phyloP scores from a whole-genome alignment of 2,329 filamentous ascomycete species.

The Trichoderma arundinaceum region DNA sequence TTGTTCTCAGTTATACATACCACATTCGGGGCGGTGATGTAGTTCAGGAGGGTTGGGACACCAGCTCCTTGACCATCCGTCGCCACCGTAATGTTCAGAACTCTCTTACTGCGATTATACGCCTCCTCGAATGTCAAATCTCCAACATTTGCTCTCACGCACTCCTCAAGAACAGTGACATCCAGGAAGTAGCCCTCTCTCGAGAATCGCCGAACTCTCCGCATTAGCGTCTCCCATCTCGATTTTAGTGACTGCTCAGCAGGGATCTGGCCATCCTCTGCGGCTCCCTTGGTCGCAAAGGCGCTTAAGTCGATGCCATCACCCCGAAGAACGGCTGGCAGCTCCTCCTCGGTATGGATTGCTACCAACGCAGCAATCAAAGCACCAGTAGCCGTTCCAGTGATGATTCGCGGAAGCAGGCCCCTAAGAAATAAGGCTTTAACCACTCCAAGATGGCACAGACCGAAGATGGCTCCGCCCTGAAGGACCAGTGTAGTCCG shows the following conservation, averaged over 20 bases:
- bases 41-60: conserved; percentile 85
- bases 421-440: conserved; percentile 83
- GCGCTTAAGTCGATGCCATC: conserved; percentile 83
- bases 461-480: conserved; percentile 87
- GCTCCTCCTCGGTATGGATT: conserved; percentile 84
- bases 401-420: conserved; percentile 85
- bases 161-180: conserved; percentile 79
- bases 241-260: conserved; percentile 49
- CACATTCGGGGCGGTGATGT: conserved; percentile 90
- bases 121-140: conserved; percentile 94
- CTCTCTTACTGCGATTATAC: conserved; percentile 80
- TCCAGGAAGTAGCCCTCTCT: conserved; percentile 84
- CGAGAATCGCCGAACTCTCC: conserved; percentile 72
- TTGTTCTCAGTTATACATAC: conserved; percentile 58
- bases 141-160: conserved; percentile 82
- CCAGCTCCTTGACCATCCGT: conserved; percentile 74
- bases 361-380: conserved; percentile 87
- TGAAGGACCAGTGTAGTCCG: conserved; percentile 85
- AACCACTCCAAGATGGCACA: conserved; percentile 89
- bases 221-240: conserved; percentile 64
- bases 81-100: conserved; percentile 90
- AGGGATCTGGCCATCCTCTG: conserved; percentile 42
- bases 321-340: conserved; percentile 76
- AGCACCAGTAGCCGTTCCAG: conserved; percentile 87
- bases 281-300: conserved; percentile 59